phyloP scores from a whole-genome alignment of 225 moss, liverwort and hornwort genomes.

The Anthoceros angustus region DNA sequence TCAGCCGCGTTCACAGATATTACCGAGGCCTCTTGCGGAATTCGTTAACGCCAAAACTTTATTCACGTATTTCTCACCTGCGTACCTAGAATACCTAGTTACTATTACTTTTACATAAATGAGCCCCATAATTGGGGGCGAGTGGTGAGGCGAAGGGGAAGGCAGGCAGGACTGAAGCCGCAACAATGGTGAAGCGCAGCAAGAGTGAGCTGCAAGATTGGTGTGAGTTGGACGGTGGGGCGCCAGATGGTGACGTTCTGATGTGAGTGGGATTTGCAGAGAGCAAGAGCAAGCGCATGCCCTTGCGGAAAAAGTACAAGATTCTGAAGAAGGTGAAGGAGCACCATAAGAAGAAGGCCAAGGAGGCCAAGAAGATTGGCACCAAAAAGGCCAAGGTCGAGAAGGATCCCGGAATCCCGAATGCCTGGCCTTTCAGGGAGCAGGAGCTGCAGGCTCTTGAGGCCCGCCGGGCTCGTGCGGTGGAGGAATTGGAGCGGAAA shows the following conservation, averaged over 20 bases:
- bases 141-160: too few relatives aligned
- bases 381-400: constrained; percentile 45
- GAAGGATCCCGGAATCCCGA: constrained; percentile 95
- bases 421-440: constrained; percentile 91
- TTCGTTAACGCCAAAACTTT: too few relatives aligned
- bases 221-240: neutral
- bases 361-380: constrained; percentile 78
- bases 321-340: constrained; percentile 97
- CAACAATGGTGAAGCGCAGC: constrained; percentile 3
- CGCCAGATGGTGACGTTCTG: constrained; percentile 5
- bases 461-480: constrained; percentile 59
- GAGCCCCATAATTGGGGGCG: too few relatives aligned
- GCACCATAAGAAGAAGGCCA: constrained; percentile 94
- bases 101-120: too few relatives aligned
- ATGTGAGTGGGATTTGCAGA: constrained; percentile 26
- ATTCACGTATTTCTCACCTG: too few relatives aligned
- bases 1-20: too few relatives aligned
- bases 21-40: too few relatives aligned
- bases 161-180: neutral
- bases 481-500: constrained; percentile 60
- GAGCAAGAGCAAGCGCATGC: constrained; percentile 79
- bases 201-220: neutral
- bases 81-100: too few relatives aligned
- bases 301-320: constrained; percentile 86
- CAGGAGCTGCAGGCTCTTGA: constrained; percentile 84